A percentile compares a stretch with the other conserved stretches of the same genome.
phyloP scores from a whole-genome alignment of 345 rosid genomes.

The Limnanthes douglasii region DNA sequence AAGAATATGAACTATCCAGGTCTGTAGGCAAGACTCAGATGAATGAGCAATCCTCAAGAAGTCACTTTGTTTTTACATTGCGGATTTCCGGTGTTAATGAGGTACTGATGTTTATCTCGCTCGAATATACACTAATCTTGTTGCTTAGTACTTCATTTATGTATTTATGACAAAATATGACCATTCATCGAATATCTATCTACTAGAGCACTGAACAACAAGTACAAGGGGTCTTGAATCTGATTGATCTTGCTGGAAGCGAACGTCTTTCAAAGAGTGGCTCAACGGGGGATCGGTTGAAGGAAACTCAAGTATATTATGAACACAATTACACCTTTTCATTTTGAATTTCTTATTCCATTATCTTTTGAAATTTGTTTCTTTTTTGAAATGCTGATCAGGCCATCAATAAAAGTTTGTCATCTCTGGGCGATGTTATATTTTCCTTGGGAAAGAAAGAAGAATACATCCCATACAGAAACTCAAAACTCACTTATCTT shows the following conservation, averaged over 20 bases:
- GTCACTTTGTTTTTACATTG: constrained; percentile 86
- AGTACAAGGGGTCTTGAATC: constrained; percentile 90
- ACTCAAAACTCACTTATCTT: constrained; percentile 94
- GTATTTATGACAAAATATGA: constrained; percentile 1
- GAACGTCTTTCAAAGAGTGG: constrained; percentile 97
- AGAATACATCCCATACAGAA: constrained; percentile 82
- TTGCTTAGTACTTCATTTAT: too few relatives aligned
- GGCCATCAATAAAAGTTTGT: constrained; percentile 93
- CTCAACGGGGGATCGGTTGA: constrained; percentile 86
- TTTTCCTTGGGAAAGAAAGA: constrained; percentile 90
- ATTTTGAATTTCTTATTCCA: background rate
- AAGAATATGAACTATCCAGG: constrained; percentile 25
- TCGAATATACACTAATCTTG: too few relatives aligned
- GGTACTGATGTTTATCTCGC: constrained; percentile 28
- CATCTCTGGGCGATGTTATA: constrained; percentile 82
- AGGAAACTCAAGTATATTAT: constrained; percentile 75
- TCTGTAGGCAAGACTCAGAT: constrained; percentile 92
- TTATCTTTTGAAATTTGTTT: background rate
- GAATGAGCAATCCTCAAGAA: constrained; percentile 79
- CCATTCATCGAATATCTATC: constrained; percentile 4
- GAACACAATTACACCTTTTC: background rate
- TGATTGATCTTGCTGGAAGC: constrained; percentile 97
- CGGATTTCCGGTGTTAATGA: constrained; percentile 71
- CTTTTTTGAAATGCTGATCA: constrained; percentile 9
- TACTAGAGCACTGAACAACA: constrained; percentile 85